Percentiles rank a stretch among this genome's conserved stretches.
phyloP scores from a whole-genome alignment of 1,139 yeast species.

The Zhuliangozyma blackwelliae region DNA sequence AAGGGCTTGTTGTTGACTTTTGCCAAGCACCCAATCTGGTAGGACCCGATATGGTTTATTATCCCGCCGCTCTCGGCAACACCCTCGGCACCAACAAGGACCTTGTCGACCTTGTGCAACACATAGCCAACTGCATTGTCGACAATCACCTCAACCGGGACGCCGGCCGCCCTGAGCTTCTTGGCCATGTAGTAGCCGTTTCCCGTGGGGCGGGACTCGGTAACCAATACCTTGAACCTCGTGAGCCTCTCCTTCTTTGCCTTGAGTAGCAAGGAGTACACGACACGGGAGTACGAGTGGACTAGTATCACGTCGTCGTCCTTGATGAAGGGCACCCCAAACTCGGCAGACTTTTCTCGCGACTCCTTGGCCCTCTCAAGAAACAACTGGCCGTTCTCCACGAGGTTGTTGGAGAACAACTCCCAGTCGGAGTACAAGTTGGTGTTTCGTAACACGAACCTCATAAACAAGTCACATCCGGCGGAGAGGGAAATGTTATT shows the following conservation, averaged over 20 bases:
- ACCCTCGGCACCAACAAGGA: constrained; percentile 97
- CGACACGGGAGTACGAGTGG: constrained; percentile 92
- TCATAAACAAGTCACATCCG: constrained; percentile 94
- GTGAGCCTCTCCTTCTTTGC: constrained; percentile 70
- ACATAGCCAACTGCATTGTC: constrained; percentile 95
- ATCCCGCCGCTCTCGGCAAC: constrained; percentile 99
- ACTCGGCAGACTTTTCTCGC: constrained; percentile 80
- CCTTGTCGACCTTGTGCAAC: constrained; percentile 86
- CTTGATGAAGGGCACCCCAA: constrained; percentile 83
- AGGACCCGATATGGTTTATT: constrained; percentile 91
- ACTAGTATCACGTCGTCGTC: constrained; percentile 91
- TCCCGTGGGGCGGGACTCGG: constrained; percentile 86
- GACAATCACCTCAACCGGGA: constrained; percentile 87
- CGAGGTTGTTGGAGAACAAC: constrained; percentile 81
- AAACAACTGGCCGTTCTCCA: constrained; percentile 89
- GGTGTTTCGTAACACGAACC: constrained; percentile 87
- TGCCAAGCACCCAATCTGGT: constrained; percentile 92
- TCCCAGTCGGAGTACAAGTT: constrained; percentile 94
- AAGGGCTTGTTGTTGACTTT: constrained; percentile 88
- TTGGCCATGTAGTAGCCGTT: constrained; percentile 78
- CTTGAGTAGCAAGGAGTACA: constrained; percentile 64
- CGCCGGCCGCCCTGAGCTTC: constrained; percentile 63
- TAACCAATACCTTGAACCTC: constrained; percentile 85
- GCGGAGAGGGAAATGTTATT: constrained; percentile 93
- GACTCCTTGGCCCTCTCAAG: constrained; percentile 90